Base-by-base conservation (phyloP, 2,329 filamentous ascomycete genomes). In the Aspergillus felis region DNA sequence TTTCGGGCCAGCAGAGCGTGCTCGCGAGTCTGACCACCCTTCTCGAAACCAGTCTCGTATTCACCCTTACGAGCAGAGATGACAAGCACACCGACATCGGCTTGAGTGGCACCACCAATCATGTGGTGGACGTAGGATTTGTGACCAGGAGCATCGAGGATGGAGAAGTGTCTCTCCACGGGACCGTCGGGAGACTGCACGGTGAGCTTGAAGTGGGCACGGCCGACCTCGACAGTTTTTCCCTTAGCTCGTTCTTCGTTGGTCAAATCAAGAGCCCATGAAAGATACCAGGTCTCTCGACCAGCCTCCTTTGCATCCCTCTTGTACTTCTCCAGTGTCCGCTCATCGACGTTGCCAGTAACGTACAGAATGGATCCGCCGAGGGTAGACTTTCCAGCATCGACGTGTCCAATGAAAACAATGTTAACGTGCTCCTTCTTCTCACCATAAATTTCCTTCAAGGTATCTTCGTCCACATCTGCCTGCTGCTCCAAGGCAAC, bases 341-440 rank as follows among this genome's bases (percentile, higher is more conserved):
- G 87, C 78, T 99, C 92, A 71, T 99, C 95, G n/a, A 99, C 94
- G 94, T 97, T 99, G 59, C 94, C 94, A 4, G 93, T 97, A 53
- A 86, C 87, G 74, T 94, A 96, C 14, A 99, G 82, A 62, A 99
- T 96, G 53, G 90, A 90, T 52, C 94, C 94, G 72, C 94, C 94
- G 5, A 99, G 83, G 3, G 94, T 99, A 42, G 92, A 97, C 80
- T 99, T 99, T 67, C 94, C 94, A 53, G 94, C 94, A 80, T 99
- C 94, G 68, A 99, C 95, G 82, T 99, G 94, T 53, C 94, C 93
- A 71, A 97, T 89, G 78, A 97, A 97, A 64, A 97, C 96, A 66
- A 99, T 89, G 78, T 99, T 99, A 69, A 99, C 83, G 67, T 89
- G 86, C 72, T 89, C 80, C 61, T 77, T 77, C 61, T 70, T 92